Conservation (phyloP, 2,329 filamentous ascomycete species). For the Leptographium lundbergii region DNA sequence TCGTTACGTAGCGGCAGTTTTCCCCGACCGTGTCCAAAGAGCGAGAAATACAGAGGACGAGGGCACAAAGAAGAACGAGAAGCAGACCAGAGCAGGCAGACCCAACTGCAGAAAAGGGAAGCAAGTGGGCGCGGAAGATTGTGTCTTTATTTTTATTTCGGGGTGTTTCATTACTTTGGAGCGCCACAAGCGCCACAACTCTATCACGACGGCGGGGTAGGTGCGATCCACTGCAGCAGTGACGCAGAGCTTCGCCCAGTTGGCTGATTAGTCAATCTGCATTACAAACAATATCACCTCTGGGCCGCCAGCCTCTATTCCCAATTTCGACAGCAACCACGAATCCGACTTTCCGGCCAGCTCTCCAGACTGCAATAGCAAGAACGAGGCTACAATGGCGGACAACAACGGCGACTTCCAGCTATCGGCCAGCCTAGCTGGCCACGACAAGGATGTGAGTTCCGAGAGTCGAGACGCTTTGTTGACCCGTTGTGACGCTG, state of each 20-base stretch:
- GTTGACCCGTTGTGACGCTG: neutral
- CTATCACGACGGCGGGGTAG: neutral
- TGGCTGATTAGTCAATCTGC: neutral
- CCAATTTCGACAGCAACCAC: neutral
- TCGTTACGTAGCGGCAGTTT: neutral
- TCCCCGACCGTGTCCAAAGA: neutral
- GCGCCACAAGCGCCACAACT: neutral
- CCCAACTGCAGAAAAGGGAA: neutral
- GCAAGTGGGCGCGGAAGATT: neutral
- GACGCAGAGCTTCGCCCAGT: neutral
- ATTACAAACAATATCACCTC: neutral
- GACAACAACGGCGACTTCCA: conserved; percentile 67
- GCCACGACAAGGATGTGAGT: conserved; percentile 87
- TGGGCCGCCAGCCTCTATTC: neutral
- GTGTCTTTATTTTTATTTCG: neutral
- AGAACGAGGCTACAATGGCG: neutral
- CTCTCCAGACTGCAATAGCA: neutral
- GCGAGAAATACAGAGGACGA: neutral
- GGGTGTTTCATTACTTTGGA: neutral
- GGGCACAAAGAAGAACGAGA: neutral
- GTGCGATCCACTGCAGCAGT: neutral
- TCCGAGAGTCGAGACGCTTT: neutral
- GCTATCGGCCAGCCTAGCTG: conserved; percentile 77
- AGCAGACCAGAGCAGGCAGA: neutral
- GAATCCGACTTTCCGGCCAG: neutral